Evolutionary conservation across 164 flowering plant species (phyloP), one percentile per base, ranked within the genome.

Genomic region (Macadamia tetraphylla): DNA sequence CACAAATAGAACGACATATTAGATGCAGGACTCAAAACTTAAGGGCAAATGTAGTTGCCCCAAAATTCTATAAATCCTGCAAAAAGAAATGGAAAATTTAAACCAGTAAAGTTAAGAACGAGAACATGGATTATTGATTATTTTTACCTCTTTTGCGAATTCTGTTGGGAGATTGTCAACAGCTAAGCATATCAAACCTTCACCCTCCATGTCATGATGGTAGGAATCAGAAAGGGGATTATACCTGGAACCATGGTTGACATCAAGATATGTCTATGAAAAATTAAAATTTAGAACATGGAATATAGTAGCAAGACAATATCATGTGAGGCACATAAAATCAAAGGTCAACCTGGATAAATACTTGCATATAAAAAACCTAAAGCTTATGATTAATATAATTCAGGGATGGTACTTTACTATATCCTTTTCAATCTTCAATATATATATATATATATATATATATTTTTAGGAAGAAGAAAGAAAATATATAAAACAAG

Each of bases 81-180:
- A n/a, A 3, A 61, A 29, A 40, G 56, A 29, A 42, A 29, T 3
- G 23, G 51, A 9, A 60, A 59, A 31, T 44, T 60, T 29, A 15
- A 31, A 13, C 13, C 6, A 0, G 56, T 57, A 57, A 58, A 51
- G 18, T 29, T 31, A 64, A 48, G 3, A 63, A 62, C 29, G 23
- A 29, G 1, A 7, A 46, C 0, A 63, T 58, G 63, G 29, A 51
- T 44, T 60, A 58, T 35, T 35, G 3, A 35, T 35, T 35, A 2
- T 35, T 5, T 35, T 7, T 55, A 94, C 98, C 94, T 94, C 98
- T 80, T 84, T 94, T 48, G 98, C 94, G 81, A 94, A 92, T 80
- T 94, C 91, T 15, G 98, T 92, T 49, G 98, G 98, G 76, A 94
- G 96, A 81, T 83, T 94, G 71, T 92, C 98, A 68, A 94, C 92